Base-by-base conservation (phyloP, 371 early-diverging fungal species). In the Chytridiales sp. region DNA sequence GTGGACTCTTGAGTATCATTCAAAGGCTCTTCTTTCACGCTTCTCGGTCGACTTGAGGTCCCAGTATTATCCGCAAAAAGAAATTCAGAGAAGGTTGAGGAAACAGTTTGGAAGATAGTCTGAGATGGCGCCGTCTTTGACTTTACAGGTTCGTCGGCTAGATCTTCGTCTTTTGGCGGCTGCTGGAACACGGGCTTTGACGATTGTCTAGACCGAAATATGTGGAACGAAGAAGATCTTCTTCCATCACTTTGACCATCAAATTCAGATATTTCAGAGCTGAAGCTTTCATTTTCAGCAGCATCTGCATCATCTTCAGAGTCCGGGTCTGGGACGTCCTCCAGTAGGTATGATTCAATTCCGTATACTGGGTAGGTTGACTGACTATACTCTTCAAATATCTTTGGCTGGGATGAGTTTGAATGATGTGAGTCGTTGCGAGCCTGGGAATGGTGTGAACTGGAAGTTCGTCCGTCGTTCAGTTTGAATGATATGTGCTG, bases 321-420 rank as follows among this genome's bases (percentile, higher is more conserved):
- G 6, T 49, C 54, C 19, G 67, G 67, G 30, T 67, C 62, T 9
- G 67, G 67, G 29, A 67, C 62, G 27, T 67, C 67, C 30, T 67
- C 67, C 41, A 67, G 44, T 6, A 67, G 38, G 27, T 56, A 48
- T 32, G 59, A 34, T 24, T 67, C 61, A 21, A 44, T 56, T 4
- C n/a, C n/a, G n/a, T n/a, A 60, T 48, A 19, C 39, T 11, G 15
- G 44, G 44, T 44, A 41, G 34, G 32, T 27, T 41, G 22, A 17
- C 36, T 4, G 36, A 40, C 32, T 15, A 41, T 50, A 4, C 49
- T 15, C n/a, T 35, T 36, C 19, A 47, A 2, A 29, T 22, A 39
- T 21, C 31, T 19, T 15, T 32, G n/a, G n/a, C 36, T 6, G 32
- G 1, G 48, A n/a, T 4, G 22, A 11, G 17, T 1, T 39, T 22